A percentile compares a stretch with the other conserved stretches of the same genome.
Conservation (phyloP, 805 yeast species). For the Metschnikowia peoriensis region DNA sequence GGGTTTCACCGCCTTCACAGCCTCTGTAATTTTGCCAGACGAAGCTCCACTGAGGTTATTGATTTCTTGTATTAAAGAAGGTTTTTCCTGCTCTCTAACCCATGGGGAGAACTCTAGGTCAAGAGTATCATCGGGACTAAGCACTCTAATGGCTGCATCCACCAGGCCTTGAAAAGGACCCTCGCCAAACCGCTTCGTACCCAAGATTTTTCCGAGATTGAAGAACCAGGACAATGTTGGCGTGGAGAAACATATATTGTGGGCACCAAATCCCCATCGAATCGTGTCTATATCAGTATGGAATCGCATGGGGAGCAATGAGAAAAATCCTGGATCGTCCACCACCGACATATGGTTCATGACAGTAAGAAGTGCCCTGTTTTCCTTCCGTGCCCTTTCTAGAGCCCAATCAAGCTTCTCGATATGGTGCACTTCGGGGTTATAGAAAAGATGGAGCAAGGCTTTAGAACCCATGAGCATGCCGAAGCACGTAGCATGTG, state of each 20-base stretch:
- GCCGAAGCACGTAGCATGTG: slow-evolving; percentile 65
- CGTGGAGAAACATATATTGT: slow-evolving; percentile 78
- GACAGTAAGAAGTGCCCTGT: slow-evolving; percentile 75
- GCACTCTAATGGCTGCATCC: slow-evolving; percentile 78
- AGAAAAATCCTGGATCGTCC: slow-evolving; percentile 92
- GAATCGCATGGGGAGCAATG: slow-evolving; percentile 71
- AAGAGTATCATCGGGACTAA: slow-evolving; percentile 74
- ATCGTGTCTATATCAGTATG: slow-evolving; percentile 61
- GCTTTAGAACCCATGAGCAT: slow-evolving; percentile 66
- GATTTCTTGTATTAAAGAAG: slow-evolving; percentile 41
- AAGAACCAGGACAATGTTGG: slow-evolving; percentile 58
- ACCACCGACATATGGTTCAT: slow-evolving; percentile 93
- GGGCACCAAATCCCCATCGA: slow-evolving; percentile 95
- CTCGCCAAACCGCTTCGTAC: slow-evolving; percentile 83
- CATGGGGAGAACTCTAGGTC: slow-evolving; percentile 42
- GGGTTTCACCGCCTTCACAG: slow-evolving; percentile 27
- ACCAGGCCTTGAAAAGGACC: slow-evolving; percentile 92
- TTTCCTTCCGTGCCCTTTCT: slow-evolving; percentile 59
- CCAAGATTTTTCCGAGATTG: slow-evolving; percentile 83
- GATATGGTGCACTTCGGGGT: slow-evolving; percentile 58
- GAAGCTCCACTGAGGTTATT: slow-evolving; percentile 16
- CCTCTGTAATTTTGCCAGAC: slow-evolving; percentile 8
- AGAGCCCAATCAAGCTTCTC: slow-evolving; percentile 66
- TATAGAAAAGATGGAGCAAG: slow-evolving; percentile 58
- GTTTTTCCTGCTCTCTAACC: slow-evolving; percentile 27